Percentiles rank a stretch among this genome's conserved stretches.
phyloP scores from a whole-genome alignment of 306 rosid species.

The Myrica gale region DNA sequence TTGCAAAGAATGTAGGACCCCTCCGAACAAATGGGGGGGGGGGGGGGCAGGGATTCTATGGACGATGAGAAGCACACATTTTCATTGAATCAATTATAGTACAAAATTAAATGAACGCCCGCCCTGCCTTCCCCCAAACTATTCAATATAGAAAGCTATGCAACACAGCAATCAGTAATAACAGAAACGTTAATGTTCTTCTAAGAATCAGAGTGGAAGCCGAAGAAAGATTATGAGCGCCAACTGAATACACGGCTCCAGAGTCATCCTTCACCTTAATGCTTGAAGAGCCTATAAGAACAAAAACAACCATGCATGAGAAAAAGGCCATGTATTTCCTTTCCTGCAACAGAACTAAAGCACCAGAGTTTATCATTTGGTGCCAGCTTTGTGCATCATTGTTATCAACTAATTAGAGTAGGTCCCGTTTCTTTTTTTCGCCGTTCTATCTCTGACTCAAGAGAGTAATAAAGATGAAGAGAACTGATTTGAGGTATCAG shows the following conservation, averaged over 20 bases:
- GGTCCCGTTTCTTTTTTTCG: not conserved
- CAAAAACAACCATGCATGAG: conserved; percentile 20
- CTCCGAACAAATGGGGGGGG: not conserved
- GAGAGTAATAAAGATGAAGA: not conserved
- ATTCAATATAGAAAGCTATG: conserved; percentile 33
- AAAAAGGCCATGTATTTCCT: conserved; percentile 16
- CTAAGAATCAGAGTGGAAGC: conserved; percentile 40
- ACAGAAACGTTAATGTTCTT: conserved; percentile 46
- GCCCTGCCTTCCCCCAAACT: conserved; percentile 1
- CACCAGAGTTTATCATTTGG: no score
- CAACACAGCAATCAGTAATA: conserved; percentile 42
- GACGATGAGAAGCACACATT: conserved; percentile 21
- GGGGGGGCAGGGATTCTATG: not conserved
- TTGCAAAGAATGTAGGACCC: not conserved
- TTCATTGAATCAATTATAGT: conserved; percentile 41
- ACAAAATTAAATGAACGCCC: conserved; percentile 43
- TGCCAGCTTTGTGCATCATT: no score
- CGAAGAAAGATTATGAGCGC: conserved; percentile 64
- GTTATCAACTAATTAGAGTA: not conserved
- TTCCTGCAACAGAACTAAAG: not conserved
- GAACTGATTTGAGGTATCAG: not conserved
- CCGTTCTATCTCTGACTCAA: not conserved
- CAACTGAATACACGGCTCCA: conserved; percentile 57
- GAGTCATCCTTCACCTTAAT: conserved; percentile 72
- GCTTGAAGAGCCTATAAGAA: conserved; percentile 62